These are phyloP conservation scores for Larix kaempferi DNA, from an alignment of 75 land plant species.

Conservation along the genomic window DNA sequence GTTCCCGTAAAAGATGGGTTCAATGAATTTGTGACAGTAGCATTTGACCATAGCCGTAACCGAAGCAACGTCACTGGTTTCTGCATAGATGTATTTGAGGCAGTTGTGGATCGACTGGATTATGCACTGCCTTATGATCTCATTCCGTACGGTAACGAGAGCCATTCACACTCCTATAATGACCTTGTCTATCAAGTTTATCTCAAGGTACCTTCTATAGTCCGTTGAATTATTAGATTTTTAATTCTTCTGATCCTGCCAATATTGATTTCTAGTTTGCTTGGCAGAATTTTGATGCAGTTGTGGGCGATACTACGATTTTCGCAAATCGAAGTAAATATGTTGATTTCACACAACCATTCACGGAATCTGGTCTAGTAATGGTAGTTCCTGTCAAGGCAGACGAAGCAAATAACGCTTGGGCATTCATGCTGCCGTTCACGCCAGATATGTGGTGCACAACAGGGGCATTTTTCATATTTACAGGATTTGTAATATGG, in stretches of 20 bases:
- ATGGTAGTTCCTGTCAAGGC: slow-evolving; percentile 53
- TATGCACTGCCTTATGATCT: no score
- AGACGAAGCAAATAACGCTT: slow-evolving; percentile 22
- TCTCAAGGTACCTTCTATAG: slow-evolving; percentile 6
- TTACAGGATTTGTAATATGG: slow-evolving; percentile 54
- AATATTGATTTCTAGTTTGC: no score
- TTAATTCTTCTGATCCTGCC: no score
- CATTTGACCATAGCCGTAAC: no score
- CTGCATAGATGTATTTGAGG: no score
- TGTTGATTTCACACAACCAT: slow-evolving; percentile 95
- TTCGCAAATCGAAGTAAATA: slow-evolving; percentile 41
- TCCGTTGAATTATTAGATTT: no score
- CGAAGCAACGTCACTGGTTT: no score
- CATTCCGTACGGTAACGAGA: slow-evolving; percentile 6
- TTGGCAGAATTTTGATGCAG: slow-evolving; percentile 69
- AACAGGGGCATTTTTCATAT: slow-evolving; percentile 27
- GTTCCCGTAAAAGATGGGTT: no score
- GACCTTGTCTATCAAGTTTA: slow-evolving; percentile 12
- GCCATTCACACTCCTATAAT: slow-evolving; percentile 8
- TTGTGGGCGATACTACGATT: slow-evolving; percentile 75
- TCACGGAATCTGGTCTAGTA: slow-evolving; percentile 59
- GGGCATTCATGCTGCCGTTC: slow-evolving; percentile 57
- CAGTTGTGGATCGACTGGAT: no score
- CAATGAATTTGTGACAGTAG: slow-evolving; percentile 26
- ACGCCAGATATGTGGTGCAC: slow-evolving; percentile 41